phyloP scores from a whole-genome alignment of 1,139 yeast species.

The Taiozyma sp. region DNA sequence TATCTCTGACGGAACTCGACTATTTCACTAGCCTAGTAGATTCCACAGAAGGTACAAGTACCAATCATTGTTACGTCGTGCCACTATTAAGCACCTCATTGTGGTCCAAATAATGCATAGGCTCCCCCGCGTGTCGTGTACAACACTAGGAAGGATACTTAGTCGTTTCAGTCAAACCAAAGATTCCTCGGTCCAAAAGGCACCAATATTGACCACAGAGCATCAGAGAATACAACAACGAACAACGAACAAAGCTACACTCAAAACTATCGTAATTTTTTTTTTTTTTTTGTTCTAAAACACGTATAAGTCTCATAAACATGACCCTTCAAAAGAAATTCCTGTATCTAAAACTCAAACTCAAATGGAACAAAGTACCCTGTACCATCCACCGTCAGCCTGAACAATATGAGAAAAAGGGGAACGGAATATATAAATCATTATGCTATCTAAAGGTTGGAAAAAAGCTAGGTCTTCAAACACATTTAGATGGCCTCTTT shows the following conservation, averaged over 20 bases:
- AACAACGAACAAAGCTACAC: not conserved
- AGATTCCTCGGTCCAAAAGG: too few species aligned
- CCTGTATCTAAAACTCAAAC: not conserved
- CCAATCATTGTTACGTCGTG: too few species aligned
- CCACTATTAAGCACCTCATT: too few species aligned
- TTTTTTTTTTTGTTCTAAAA: not conserved
- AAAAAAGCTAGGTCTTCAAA: not conserved
- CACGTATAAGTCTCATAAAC: not conserved
- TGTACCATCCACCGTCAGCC: not conserved
- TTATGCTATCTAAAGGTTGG: not conserved
- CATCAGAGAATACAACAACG: not conserved
- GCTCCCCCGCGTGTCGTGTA: too few species aligned
- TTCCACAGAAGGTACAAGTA: too few species aligned
- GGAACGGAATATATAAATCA: not conserved
- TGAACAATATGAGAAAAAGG: not conserved
- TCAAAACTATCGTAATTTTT: not conserved
- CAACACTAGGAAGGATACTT: too few species aligned
- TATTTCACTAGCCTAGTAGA: too few species aligned
- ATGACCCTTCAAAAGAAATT: not conserved
- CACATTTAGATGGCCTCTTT: slow-evolving; percentile 65
- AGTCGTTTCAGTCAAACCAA: too few species aligned
- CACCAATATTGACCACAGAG: not conserved
- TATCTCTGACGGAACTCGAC: too few species aligned
- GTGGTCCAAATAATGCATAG: too few species aligned
- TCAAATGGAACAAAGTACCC: not conserved